Percentiles rank a stretch among this genome's conserved stretches.
These are phyloP conservation scores for Aspergillus conjunctus DNA, from an alignment of 495 filamentous ascomycete genomes.

Conservation along the genomic window DNA sequence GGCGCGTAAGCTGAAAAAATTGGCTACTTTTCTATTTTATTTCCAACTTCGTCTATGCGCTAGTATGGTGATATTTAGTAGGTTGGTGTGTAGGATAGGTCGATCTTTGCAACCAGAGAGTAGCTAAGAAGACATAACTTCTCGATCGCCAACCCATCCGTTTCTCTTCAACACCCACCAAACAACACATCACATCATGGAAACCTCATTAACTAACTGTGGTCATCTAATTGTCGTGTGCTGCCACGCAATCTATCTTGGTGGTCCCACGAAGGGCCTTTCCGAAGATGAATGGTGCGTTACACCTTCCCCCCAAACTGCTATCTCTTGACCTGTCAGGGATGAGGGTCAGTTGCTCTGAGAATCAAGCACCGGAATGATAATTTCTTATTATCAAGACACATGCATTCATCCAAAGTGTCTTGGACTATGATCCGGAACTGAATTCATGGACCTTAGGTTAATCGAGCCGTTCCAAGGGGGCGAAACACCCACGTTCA, in stretches of 20 bases:
- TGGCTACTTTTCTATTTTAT: too few species aligned
- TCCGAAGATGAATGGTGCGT: slow-evolving; percentile 68
- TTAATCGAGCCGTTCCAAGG: slow-evolving; percentile 68
- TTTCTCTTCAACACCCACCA: neutral
- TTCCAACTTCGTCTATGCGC: too few species aligned
- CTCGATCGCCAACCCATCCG: too few species aligned
- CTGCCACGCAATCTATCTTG: slow-evolving; percentile 78
- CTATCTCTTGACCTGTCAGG: neutral
- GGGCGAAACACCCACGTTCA: slow-evolving; percentile 73
- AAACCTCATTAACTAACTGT: neutral
- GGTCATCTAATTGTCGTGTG: slow-evolving; percentile 71
- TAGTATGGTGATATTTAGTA: too few species aligned
- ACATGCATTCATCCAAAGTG: neutral
- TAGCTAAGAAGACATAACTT: too few species aligned
- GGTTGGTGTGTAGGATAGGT: too few species aligned
- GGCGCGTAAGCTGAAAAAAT: too few species aligned
- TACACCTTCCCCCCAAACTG: neutral
- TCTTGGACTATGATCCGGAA: too few species aligned
- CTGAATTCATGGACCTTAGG: slow-evolving; percentile 28
- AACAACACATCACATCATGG: neutral
- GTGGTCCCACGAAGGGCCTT: slow-evolving; percentile 58
- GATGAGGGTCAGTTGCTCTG: neutral
- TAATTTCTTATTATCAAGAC: neutral
- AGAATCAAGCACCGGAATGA: neutral
- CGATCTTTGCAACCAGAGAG: too few species aligned